phyloP scores from a whole-genome alignment of 176 grass and related monocot species.

The Chloris gayana region DNA sequence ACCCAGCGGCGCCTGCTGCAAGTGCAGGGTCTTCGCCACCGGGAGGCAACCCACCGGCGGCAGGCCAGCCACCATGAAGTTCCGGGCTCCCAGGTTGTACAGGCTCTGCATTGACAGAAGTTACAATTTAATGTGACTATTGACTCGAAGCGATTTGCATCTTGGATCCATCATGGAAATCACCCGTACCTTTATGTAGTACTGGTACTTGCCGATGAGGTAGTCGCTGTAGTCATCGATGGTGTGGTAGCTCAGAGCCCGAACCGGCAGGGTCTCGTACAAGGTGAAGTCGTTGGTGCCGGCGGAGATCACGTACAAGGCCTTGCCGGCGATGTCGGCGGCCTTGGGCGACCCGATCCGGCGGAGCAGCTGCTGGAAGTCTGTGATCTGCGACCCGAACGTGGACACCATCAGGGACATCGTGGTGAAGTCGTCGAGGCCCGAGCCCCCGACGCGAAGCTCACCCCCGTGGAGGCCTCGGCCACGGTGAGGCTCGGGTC shows the following conservation, averaged over 20 bases:
- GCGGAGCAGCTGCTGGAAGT: conserved; percentile 48
- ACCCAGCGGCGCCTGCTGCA: background rate
- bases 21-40: conserved; percentile 33
- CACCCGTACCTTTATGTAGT: conserved; percentile 40
- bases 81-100: conserved; percentile 45
- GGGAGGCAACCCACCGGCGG: conserved; percentile 69
- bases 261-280: conserved; percentile 44
- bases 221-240: conserved; percentile 47
- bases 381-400: conserved; percentile 44
- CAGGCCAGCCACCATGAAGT: conserved; percentile 53
- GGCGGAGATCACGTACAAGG: conserved; percentile 49
- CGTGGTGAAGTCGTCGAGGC: conserved; percentile 68
- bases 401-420: conserved; percentile 27
- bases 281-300: conserved; percentile 71
- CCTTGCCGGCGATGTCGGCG: conserved; percentile 39
- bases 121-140: background rate
- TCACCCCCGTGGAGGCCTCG: conserved; percentile 53
- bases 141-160: no score
- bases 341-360: conserved; percentile 36
- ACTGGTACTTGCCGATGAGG: conserved; percentile 48
- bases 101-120: conserved; percentile 40
- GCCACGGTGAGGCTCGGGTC: conserved; percentile 1
- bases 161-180: background rate
- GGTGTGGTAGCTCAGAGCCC: conserved; percentile 20
- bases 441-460: conserved; percentile 78